Percentiles rank a stretch among this genome's conserved stretches.
These are phyloP conservation scores for Lathyrus tuberosus DNA, from an alignment of 306 rosid species.

Conservation along the genomic window DNA sequence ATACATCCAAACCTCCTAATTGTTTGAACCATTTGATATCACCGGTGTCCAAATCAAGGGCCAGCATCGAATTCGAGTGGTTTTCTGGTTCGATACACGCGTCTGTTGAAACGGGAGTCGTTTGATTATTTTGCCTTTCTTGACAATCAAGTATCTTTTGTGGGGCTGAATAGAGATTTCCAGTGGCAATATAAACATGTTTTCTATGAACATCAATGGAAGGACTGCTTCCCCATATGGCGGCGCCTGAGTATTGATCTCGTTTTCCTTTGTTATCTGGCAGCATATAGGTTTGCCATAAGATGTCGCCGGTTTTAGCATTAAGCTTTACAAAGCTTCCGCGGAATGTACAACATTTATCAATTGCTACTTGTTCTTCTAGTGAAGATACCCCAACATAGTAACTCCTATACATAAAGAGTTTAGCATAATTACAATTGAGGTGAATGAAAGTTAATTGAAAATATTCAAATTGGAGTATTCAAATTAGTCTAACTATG, in stretches of 20 bases:
- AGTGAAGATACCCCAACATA: conserved; percentile 41
- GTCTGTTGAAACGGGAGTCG: conserved; percentile 45
- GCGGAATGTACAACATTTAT: conserved; percentile 60
- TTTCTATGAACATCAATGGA: conserved; percentile 55
- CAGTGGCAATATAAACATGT: conserved; percentile 59
- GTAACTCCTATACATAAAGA: conserved; percentile 23
- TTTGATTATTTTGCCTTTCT: conserved; percentile 50
- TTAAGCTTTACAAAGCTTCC: conserved; percentile 57
- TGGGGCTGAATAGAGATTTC: conserved; percentile 67
- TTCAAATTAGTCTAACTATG: no score
- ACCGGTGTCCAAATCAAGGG: conserved; percentile 63
- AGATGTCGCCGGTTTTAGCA: conserved; percentile 39
- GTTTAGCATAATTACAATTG: background rate
- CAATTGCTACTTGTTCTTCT: conserved; percentile 42
- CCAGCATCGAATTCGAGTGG: conserved; percentile 62
- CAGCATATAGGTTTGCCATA: conserved; percentile 64
- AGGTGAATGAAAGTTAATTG: background rate
- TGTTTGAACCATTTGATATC: conserved; percentile 59
- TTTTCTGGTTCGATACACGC: conserved; percentile 62
- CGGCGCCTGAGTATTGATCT: conserved; percentile 61
- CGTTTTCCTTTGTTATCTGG: conserved; percentile 50
- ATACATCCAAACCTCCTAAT: conserved; percentile 76
- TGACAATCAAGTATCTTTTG: conserved; percentile 48
- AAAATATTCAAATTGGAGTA: no score
- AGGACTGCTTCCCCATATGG: conserved; percentile 83